Conservation (phyloP, 78 protist genomes). For the Emiliania huxleyi region DNA sequence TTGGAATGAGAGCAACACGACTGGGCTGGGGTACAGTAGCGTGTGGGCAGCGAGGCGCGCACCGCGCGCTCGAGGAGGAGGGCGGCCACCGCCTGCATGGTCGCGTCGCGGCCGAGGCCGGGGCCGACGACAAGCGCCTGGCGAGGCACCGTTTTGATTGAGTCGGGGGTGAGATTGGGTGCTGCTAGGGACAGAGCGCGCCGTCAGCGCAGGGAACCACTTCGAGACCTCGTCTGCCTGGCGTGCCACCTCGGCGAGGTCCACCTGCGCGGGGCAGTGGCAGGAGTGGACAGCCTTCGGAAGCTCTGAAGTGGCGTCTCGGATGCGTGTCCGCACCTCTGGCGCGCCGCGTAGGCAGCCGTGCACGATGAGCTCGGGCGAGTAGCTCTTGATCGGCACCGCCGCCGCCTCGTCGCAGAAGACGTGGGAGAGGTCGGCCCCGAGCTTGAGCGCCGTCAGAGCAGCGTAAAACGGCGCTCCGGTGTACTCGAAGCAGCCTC, state of each 20-base stretch:
- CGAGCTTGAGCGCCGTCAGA: constrained; percentile 36
- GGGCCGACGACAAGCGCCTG: constrained; percentile 27
- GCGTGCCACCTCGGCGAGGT: not conserved
- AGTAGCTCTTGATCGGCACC: constrained; percentile 58
- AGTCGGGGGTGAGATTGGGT: too few relatives aligned
- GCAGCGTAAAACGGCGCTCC: constrained; percentile 77
- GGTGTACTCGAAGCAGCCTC: constrained; percentile 64
- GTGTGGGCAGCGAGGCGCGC: not conserved
- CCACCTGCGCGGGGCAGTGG: too few relatives aligned
- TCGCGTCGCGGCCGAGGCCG: constrained; percentile 8
- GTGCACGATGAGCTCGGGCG: constrained; percentile 69
- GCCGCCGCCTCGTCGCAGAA: constrained; percentile 50
- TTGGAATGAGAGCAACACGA: too few relatives aligned
- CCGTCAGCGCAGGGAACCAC: not conserved
- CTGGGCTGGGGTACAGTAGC: too few relatives aligned
- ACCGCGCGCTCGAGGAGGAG: not conserved
- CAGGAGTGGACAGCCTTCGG: too few relatives aligned
- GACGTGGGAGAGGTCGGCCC: constrained; percentile 58
- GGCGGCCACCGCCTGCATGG: not conserved
- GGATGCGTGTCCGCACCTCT: too few relatives aligned
- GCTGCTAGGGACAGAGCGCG: too few relatives aligned
- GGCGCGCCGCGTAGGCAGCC: constrained; percentile 18
- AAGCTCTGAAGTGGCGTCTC: too few relatives aligned
- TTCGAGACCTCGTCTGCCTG: not conserved
- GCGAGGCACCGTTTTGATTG: too few relatives aligned